Percentiles rank a stretch among this genome's conserved stretches.
These are phyloP conservation scores for Leishmania braziliensis DNA, from an alignment of 208 protist species.

Conservation along the genomic window DNA sequence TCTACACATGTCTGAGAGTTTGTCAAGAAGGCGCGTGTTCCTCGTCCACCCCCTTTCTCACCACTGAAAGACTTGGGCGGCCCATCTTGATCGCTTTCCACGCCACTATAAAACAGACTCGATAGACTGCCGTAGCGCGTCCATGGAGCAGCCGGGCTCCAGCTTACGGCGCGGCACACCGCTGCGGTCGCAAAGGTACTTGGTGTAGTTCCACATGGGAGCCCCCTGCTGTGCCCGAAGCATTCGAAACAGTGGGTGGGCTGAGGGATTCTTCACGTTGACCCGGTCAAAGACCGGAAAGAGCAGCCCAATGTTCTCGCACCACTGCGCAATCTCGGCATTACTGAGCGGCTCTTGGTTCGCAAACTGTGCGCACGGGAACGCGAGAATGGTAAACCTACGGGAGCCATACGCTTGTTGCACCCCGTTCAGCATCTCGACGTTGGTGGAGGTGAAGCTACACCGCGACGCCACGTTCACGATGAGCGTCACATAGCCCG, in stretches of 20 bases:
- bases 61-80: not conserved
- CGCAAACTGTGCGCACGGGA: constrained; percentile 68
- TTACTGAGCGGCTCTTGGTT: constrained; percentile 63
- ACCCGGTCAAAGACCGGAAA: constrained; percentile 71
- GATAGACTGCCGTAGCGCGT: constrained; percentile 26
- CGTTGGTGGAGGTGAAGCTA: constrained; percentile 47
- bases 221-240: constrained; percentile 48
- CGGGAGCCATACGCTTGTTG: constrained; percentile 34
- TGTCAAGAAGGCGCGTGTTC: not conserved
- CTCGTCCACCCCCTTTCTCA: not conserved
- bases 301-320: constrained; percentile 18
- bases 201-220: constrained; percentile 77
- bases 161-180: constrained; percentile 44
- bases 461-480: constrained; percentile 75
- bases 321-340: constrained; percentile 46
- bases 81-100: not conserved
- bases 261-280: constrained; percentile 48
- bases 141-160: constrained; percentile 26
- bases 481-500: constrained; percentile 51
- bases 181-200: constrained; percentile 61
- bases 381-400: constrained; percentile 58
- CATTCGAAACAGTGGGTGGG: constrained; percentile 63
- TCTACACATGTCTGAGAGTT: not conserved
- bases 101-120: constrained; percentile 21
- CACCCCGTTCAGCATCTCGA: constrained; percentile 49